Base-by-base conservation (phyloP, 768 basidiomycete genomes). In the Steccherinum ochraceum region DNA sequence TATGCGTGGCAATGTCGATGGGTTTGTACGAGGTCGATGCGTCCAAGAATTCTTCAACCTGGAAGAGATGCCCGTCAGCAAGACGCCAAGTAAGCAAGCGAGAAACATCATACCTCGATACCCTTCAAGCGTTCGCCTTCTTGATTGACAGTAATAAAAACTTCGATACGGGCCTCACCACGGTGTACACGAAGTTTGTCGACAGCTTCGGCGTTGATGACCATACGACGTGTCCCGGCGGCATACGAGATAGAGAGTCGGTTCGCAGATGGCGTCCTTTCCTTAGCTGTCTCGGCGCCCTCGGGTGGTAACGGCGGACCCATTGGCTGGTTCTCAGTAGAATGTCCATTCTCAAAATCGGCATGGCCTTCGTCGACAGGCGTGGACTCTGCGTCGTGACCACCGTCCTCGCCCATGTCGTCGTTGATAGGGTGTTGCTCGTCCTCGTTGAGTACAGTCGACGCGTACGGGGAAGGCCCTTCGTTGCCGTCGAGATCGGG, bases 161-260 rank as follows among this genome's bases (percentile, higher is more conserved):
- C 84, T 63, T 98, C 94, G 51, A 97, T 89, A 30, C 85, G 83
- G 27, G 90, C 93, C 48, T 90, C 87, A 25, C 76, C 76, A 39
- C 96, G 78, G 66, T 80, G 86, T 10, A 99, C 79, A 58, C 81
- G 84, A 50, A 99, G 74, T 45, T 75, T 77, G 40, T 91, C 82
- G 19, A 98, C 90, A 24, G 88, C 81, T 56, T 87, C 86, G 2
- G 95, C 89, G 65, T 98, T 86, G 52, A 98, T 75, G 23, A 96
- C 86, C 46, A 99, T 73, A 39, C 96, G 78, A 45, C 90, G 76
- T 52, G 85, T 85, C 46, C 92, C 93, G 41, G 85, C 85, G 50
- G 93, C 92, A 67, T 96, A 99, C 0, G 95, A 88, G 65, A 98
- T 93, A 5, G 94, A 96, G n/a, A 99, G 69, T 16, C 89, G 80